phyloP scores from a whole-genome alignment of 2,329 filamentous ascomycete species.

The Penicillium expansum region DNA sequence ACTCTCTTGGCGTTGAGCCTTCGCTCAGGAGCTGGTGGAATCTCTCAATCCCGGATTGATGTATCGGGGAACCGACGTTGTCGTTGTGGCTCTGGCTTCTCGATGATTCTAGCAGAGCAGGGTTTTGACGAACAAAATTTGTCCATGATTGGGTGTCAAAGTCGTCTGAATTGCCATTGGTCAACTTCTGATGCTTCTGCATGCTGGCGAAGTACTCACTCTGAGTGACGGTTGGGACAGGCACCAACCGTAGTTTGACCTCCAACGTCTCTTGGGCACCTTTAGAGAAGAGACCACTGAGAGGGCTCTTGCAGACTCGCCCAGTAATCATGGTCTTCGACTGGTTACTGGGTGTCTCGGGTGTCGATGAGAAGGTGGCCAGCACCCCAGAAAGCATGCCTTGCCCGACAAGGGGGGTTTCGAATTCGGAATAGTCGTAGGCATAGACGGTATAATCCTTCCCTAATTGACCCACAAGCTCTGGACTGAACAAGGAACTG shows the following conservation, averaged over 20 bases:
- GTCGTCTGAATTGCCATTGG: conserved; percentile 56
- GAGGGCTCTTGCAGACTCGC: conserved; percentile 79
- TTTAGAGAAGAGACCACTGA: conserved; percentile 75
- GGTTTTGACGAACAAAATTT: conserved; percentile 70
- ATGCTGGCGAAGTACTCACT: conserved; percentile 61
- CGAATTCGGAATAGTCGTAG: conserved; percentile 92
- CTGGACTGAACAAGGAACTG: conserved; percentile 61
- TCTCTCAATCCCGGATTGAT: conserved; percentile 44
- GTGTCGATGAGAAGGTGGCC: conserved; percentile 55
- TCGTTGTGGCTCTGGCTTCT: conserved; percentile 26
- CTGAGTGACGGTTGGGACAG: conserved; percentile 64
- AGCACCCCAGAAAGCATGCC: conserved; percentile 89
- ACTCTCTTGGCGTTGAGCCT: conserved; percentile 44
- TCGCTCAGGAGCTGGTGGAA: conserved; percentile 47
- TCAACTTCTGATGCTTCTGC: conserved; percentile 59
- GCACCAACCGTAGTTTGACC: conserved; percentile 83
- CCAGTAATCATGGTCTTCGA: conserved; percentile 74
- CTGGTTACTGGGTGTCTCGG: conserved; percentile 51
- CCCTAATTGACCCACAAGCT: conserved; percentile 70
- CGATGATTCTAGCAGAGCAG: conserved; percentile 39
- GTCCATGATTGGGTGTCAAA: conserved; percentile 77
- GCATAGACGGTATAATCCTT: conserved; percentile 95
- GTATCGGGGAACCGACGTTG: conserved; percentile 34
- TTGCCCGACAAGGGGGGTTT: conserved; percentile 89
- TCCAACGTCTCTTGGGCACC: conserved; percentile 82